A percentile compares a stretch with the other conserved stretches of the same genome.
Conservation (phyloP, 768 basidiomycete species). For the Chiua virens region DNA sequence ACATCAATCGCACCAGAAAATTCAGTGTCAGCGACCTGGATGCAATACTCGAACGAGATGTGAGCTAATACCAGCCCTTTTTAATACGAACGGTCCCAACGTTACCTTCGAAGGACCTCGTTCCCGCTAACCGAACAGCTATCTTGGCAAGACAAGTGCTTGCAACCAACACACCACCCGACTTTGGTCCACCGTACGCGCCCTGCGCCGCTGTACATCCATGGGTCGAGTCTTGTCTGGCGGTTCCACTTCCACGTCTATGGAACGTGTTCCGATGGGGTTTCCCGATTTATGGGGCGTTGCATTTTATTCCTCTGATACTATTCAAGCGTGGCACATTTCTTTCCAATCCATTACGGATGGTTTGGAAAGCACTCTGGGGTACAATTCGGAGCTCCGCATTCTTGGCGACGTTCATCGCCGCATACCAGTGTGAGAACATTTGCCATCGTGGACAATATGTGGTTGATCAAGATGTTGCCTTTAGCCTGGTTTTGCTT, state of each 20-base stretch:
- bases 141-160: conserved; percentile 47
- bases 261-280: conserved; percentile 83
- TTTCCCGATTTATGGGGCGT: conserved; percentile 79
- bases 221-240: conserved; percentile 49
- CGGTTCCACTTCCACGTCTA: conserved; percentile 57
- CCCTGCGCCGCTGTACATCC: conserved; percentile 84
- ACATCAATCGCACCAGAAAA: conserved; percentile 55
- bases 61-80: conserved; percentile 26
- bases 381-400: conserved; percentile 84
- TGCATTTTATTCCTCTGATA: conserved; percentile 86
- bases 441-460: background rate
- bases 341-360: conserved; percentile 58
- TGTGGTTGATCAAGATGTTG: background rate
- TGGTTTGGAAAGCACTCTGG: conserved; percentile 61
- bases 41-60: conserved; percentile 47
- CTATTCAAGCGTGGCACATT: conserved; percentile 77
- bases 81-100: background rate
- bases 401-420: conserved; percentile 82
- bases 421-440: conserved; percentile 75
- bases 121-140: conserved; percentile 47
- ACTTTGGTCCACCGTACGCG: conserved; percentile 52
- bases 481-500: conserved; percentile 60
- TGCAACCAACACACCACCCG: conserved; percentile 29
- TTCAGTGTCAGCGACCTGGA: conserved; percentile 62
- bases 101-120: conserved; percentile 48